phyloP scores from a whole-genome alignment of 768 basidiomycete genomes.

The Cystofilobasidium ferigula region DNA sequence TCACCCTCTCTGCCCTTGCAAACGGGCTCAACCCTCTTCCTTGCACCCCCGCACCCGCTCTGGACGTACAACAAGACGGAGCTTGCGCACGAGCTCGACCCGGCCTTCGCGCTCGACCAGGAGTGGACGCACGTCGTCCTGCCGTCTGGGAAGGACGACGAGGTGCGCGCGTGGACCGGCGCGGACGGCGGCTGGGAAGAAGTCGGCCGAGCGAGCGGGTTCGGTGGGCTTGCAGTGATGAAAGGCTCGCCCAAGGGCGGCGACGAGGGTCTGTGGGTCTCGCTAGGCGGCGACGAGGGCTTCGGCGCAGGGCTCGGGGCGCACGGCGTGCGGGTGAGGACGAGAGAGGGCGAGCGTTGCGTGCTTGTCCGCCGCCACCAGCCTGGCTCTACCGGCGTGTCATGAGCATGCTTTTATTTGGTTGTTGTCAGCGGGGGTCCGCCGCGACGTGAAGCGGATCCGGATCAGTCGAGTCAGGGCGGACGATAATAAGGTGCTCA shows the following conservation, averaged over 20 bases:
- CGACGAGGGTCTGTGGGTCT: neutral
- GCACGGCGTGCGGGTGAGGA: neutral
- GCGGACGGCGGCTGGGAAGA: neutral
- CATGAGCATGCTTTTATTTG: too few relatives aligned
- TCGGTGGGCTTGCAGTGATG: neutral
- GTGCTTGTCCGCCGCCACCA: neutral
- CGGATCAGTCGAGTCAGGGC: too few relatives aligned
- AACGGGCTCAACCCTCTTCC: slow-evolving; percentile 81
- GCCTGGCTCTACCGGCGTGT: too few relatives aligned
- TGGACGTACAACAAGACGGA: slow-evolving; percentile 22
- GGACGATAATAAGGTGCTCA: too few relatives aligned
- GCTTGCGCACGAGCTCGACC: neutral
- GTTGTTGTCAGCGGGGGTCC: too few relatives aligned
- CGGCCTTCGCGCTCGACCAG: neutral
- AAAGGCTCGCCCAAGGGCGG: neutral
- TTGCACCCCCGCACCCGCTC: slow-evolving; percentile 47
- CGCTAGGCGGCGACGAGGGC: neutral
- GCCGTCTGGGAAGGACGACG: neutral
- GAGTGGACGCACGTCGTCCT: slow-evolving; percentile 9
- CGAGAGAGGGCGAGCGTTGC: neutral
- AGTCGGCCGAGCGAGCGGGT: slow-evolving; percentile 3
- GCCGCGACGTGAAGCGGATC: too few relatives aligned
- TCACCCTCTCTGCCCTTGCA: slow-evolving; percentile 77
- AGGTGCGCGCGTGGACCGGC: neutral
- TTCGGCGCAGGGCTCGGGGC: neutral